Evolutionary conservation across 2,329 filamentous ascomycete species (phyloP).

Genomic region (Penicillium sp.): DNA sequence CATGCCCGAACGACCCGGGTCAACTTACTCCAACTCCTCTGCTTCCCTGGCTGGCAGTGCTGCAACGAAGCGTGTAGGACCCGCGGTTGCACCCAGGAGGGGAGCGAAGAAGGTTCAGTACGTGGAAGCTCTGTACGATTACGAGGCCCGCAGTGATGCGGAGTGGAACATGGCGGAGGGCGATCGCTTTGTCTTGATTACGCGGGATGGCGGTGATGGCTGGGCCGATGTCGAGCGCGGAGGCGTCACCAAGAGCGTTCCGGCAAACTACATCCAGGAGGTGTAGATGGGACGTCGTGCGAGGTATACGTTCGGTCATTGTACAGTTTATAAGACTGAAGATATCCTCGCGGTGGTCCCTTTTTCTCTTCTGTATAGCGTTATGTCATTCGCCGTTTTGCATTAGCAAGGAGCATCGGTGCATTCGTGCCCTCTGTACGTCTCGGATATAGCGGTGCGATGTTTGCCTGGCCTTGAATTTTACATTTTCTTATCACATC

Average conservation of each 20-base stretch:
- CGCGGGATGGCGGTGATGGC: constrained; percentile 85
- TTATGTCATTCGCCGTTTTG: constrained; percentile 16
- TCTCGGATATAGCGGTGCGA: constrained; percentile 4
- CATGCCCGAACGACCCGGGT: constrained; percentile 63
- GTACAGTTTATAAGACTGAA: neutral
- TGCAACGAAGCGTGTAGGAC: constrained; percentile 77
- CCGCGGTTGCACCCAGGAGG: constrained; percentile 84
- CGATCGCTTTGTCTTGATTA: constrained; percentile 87
- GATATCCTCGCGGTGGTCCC: neutral
- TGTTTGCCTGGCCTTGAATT: neutral
- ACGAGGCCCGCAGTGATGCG: constrained; percentile 78
- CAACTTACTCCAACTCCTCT: constrained; percentile 76
- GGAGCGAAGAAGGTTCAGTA: constrained; percentile 94
- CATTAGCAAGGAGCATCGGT: constrained; percentile 24
- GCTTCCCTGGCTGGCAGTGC: constrained; percentile 64
- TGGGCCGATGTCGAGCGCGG: constrained; percentile 97
- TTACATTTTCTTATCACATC: neutral
- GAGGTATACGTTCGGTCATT: constrained; percentile 5
- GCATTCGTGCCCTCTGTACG: constrained; percentile 13
- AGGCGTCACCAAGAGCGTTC: constrained; percentile 82
- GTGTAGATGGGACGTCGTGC: constrained; percentile 47
- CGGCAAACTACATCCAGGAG: constrained; percentile 87
- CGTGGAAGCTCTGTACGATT: constrained; percentile 91
- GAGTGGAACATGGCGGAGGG: constrained; percentile 92
- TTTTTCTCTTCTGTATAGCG: constrained; percentile 5